phyloP scores from a whole-genome alignment of 805 yeast species.

The Schwanniomyces sp. region DNA sequence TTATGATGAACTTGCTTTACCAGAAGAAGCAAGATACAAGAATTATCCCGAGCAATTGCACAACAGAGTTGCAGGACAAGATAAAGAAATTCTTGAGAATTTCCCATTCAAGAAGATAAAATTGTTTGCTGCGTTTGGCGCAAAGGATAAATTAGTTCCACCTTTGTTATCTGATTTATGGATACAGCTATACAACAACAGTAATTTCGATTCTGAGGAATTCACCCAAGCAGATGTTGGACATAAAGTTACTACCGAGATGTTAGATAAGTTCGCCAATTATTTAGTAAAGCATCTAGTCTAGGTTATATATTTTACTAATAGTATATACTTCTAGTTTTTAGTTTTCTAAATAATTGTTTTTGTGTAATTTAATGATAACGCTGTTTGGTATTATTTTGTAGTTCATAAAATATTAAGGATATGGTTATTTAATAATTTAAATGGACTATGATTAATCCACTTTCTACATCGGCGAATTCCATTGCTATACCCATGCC shows the following conservation, averaged over 20 bases:
- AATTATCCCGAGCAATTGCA: conserved; percentile 37
- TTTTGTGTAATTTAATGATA: background rate
- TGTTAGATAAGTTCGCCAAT: conserved; percentile 29
- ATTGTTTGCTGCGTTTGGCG: conserved; percentile 38
- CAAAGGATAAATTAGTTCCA: conserved; percentile 37
- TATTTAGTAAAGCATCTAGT: conserved; percentile 25
- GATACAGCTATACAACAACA: conserved; percentile 26
- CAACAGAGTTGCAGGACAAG: conserved; percentile 24
- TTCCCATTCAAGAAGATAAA: conserved; percentile 31
- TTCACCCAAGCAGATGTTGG: conserved; percentile 29
- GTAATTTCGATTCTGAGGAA: conserved; percentile 22
- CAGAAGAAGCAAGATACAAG: conserved; percentile 19
- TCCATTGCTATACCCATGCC: background rate
- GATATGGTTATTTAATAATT: background rate
- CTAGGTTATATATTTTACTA: background rate
- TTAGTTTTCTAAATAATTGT: background rate
- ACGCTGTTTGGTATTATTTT: background rate
- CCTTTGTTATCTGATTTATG: conserved; percentile 29
- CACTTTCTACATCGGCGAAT: background rate
- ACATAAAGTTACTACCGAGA: conserved; percentile 34
- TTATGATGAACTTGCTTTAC: conserved; percentile 34
- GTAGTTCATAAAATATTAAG: background rate
- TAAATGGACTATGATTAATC: background rate
- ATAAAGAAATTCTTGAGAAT: conserved; percentile 28
- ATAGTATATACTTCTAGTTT: background rate